Conservation (phyloP, 495 filamentous ascomycete genomes). For the Neurospora africana region DNA sequence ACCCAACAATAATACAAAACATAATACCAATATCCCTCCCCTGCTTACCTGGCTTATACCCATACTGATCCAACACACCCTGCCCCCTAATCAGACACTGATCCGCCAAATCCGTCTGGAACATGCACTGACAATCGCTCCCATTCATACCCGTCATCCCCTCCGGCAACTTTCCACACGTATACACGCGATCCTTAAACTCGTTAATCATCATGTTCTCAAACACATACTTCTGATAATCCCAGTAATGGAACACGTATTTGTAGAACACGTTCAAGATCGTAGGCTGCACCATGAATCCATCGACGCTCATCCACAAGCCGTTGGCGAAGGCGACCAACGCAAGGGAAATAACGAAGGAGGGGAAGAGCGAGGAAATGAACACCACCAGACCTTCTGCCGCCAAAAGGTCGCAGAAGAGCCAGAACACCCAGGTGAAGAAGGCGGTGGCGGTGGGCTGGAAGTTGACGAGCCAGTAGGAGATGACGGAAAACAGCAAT, state of each 20-base stretch:
- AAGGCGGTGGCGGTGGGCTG: conserved; percentile 53
- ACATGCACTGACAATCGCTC: conserved; percentile 38
- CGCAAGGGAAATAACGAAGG: conserved; percentile 67
- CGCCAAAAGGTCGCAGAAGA: conserved; percentile 73
- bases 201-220: conserved; percentile 89
- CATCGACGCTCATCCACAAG: conserved; percentile 75
- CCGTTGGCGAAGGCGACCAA: conserved; percentile 74
- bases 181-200: conserved; percentile 51
- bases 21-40: conserved; percentile 69
- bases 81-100: conserved; percentile 59
- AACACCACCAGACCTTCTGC: conserved; percentile 74
- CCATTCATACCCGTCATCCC: conserved; percentile 42
- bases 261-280: conserved; percentile 72
- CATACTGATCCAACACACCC: conserved; percentile 56
- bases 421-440: conserved; percentile 75
- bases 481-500: conserved; percentile 59
- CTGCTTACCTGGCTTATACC: conserved; percentile 49
- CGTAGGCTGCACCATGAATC: conserved; percentile 63
- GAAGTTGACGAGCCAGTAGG: conserved; percentile 76
- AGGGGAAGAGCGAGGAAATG: conserved; percentile 58
- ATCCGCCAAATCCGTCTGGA: conserved; percentile 45
- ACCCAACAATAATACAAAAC: conserved; percentile 60
- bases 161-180: conserved; percentile 31
- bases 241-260: conserved; percentile 77
- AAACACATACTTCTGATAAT: conserved; percentile 78